phyloP scores from a whole-genome alignment of 331 rosid species.

The Arachis monticola region DNA sequence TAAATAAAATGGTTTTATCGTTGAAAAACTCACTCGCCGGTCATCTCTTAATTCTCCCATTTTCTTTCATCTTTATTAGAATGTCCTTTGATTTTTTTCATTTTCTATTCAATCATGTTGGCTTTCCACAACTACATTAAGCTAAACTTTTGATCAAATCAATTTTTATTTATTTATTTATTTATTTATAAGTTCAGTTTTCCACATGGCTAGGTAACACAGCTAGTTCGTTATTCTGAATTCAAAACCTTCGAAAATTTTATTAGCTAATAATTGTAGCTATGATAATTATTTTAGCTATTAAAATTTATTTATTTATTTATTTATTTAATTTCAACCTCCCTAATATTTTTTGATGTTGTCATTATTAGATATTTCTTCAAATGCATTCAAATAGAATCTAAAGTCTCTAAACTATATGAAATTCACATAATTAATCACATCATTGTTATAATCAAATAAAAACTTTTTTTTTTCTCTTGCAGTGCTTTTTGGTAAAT shows the following conservation, averaged over 20 bases:
- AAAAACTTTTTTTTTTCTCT: too few species aligned
- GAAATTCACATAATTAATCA: neutral
- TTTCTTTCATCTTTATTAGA: slow-evolving; percentile 43
- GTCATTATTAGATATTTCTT: slow-evolving; percentile 9
- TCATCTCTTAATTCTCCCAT: slow-evolving; percentile 34
- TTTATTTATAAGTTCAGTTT: too few species aligned
- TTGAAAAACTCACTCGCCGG: slow-evolving; percentile 29
- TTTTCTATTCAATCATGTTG: slow-evolving; percentile 23
- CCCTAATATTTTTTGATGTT: neutral
- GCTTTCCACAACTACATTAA: neutral
- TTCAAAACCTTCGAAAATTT: too few species aligned
- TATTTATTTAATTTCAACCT: neutral
- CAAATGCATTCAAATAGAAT: neutral
- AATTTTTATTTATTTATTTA: neutral
- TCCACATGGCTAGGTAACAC: neutral
- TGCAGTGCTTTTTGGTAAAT: too few species aligned
- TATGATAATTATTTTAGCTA: too few species aligned
- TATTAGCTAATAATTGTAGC: too few species aligned
- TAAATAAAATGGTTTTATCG: neutral
- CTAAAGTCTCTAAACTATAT: neutral
- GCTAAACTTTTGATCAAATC: neutral
- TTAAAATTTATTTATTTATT: neutral
- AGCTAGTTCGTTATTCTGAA: neutral
- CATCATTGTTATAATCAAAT: too few species aligned
- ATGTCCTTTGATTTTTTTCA: slow-evolving; percentile 12